Evolutionary conservation across 164 flowering plant genomes (phyloP), one percentile per base, ranked within the genome.

Genomic region (Stephania cephalantha): DNA sequence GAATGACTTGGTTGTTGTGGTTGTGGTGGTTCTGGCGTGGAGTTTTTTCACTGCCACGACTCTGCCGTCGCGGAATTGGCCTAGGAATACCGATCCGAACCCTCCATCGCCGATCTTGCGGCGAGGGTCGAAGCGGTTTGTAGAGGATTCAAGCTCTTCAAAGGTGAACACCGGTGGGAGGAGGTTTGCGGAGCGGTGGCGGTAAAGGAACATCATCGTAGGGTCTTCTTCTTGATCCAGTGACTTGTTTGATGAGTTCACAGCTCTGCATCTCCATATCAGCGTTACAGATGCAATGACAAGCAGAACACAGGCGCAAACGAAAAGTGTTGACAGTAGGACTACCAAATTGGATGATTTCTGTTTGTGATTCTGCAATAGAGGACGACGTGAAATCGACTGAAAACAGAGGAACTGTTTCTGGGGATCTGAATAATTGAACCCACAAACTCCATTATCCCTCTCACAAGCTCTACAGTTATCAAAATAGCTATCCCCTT

Each of bases 91-190:
- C 0, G 95, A 89, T 2, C 98, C 98, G 74, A 92, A 95, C n/a
- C 97, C 98, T 0, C 98, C 98, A 68, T 92, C 97, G 11, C 98
- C 98, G 68, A 93, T 83, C 73, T 91, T 92, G 46, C 95, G 87
- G 63, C 84, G 89, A 1, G 87, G 81, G 79, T 91, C 93, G 85
- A 95, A 95, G 12, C 65, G 63, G 52, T 90, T 87, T 17, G 98
- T 91, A 17, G 97, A 82, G 3, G 80, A 11, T 18, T 91, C 93
- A 10, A 95, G 93, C 84, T 92, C 98, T 42, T 92, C 97, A 85
- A 81, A 95, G 74, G 87, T 84, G 87, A 92, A 95, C 0, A 86
- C 90, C 0, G 97, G 97, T 4, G 98, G 95, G 46, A 94, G 89
- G 31, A 84, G 88, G 69, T 80, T 85, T 0, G 91, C 85, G 0